Evolutionary conservation across 2,329 filamentous ascomycete genomes (phyloP), one percentile per base, ranked within the genome.

Genomic region (Trichophyton schoenleinii): DNA sequence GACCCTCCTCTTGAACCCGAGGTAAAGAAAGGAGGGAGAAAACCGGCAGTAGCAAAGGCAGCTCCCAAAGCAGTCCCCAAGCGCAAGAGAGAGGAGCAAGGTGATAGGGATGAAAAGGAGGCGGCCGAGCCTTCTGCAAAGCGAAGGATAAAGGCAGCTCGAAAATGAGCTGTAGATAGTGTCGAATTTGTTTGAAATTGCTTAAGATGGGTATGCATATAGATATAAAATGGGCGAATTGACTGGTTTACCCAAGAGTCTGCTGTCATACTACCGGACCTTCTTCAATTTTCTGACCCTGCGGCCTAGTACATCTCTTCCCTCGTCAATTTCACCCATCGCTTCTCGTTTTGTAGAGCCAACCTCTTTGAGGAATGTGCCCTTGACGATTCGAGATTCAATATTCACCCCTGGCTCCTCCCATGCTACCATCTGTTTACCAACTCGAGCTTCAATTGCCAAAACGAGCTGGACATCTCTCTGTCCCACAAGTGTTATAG

Each of bases 281-380:
- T 76, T 76, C 67, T 76, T 76, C 66, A 78, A 63, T 68, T 74
- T 78, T 63, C 74, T 79, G 67, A 77, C 79, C 66, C 83, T 79
- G 78, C 95, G 94, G n/a, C 94, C 94, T 61, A 88, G 84, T 3
- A 96, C 90, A 75, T 97, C 91, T 68, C 87, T 86, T 9, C 89
- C 87, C 75, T 97, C 90, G 72, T 96, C 94, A 66, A 97, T 89
- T 74, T 95, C 89, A 67, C 96, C 74, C 72, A 92, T 72, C 0
- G 92, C 94, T 75, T 96, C 91, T 62, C 91, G 83, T 81, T 96
- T 96, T 82, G 92, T 95, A 79, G 95, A 89, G n/a, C 88, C 87
- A 4, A 99, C 94, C 53, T 89, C 74, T 80, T 95, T 96, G 70
- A 99, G 77, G 41, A 75, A 67, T 8, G 87, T 85, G 65, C 95